Evolutionary conservation across 129 eudicot genomes (phyloP).

Genomic region (Erigeron canadensis): DNA sequence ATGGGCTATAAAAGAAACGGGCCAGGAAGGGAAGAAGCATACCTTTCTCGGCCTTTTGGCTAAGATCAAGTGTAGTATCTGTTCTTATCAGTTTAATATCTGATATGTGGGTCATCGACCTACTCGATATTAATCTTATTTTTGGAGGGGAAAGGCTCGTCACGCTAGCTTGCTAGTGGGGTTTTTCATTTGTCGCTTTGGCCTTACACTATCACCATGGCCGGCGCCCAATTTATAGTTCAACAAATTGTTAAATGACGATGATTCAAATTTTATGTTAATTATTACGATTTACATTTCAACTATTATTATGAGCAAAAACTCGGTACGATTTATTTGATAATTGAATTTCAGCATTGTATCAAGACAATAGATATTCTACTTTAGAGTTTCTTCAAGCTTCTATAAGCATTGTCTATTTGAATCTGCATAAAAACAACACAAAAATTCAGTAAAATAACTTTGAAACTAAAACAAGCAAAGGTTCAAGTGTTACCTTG

Average conservation of each 20-base stretch:
- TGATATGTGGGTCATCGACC: conserved; percentile 36
- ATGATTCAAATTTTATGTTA: no score
- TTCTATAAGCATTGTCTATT: conserved; percentile 16
- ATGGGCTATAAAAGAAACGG: not conserved
- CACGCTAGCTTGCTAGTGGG: conserved; percentile 12
- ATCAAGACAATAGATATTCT: no score
- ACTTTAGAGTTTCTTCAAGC: not conserved
- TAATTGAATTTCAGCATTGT: no score
- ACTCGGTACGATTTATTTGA: no score
- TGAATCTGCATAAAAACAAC: conserved; percentile 20
- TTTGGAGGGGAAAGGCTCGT: not conserved
- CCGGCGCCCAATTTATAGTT: not conserved
- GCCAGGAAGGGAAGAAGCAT: conserved; percentile 20
- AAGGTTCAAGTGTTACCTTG: conserved; percentile 41
- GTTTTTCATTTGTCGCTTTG: conserved; percentile 3
- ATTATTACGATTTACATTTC: no score
- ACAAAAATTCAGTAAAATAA: not conserved
- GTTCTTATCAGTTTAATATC: conserved; percentile 59
- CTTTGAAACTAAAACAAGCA: not conserved
- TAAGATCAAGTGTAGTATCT: conserved; percentile 75
- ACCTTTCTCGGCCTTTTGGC: conserved; percentile 84
- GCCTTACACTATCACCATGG: conserved; percentile 2
- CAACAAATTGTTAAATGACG: no score
- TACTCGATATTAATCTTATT: conserved; percentile 9
- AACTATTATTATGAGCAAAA: no score